These are phyloP conservation scores for Elongisporangium prolatum DNA, from an alignment of 352 stramenopile species.

Conservation along the genomic window DNA sequence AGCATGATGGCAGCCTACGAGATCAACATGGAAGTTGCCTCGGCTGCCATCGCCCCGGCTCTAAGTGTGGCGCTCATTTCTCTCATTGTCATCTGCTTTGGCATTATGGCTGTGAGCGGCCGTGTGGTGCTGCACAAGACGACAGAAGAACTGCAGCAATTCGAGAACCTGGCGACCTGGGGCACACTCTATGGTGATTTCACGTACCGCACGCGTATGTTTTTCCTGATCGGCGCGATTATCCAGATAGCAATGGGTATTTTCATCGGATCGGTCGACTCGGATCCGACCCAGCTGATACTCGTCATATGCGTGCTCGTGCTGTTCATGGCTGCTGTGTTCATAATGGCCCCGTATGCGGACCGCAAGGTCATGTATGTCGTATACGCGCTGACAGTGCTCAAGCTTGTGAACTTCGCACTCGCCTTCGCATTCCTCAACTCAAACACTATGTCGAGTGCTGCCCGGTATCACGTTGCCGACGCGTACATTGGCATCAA, in stretches of 20 bases:
- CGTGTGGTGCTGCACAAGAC: slow-evolving; percentile 52
- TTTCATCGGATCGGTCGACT: slow-evolving; percentile 48
- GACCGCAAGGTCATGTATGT: slow-evolving; percentile 35
- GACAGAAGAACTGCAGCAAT: slow-evolving; percentile 51
- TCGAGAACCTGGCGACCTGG: slow-evolving; percentile 53
- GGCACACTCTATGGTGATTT: slow-evolving; percentile 61
- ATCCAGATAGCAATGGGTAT: slow-evolving; percentile 55
- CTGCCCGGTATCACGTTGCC: slow-evolving; percentile 26
- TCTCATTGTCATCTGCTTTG: slow-evolving; percentile 39
- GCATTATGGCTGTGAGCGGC: slow-evolving; percentile 39
- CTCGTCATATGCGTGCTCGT: slow-evolving; percentile 45
- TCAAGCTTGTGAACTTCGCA: slow-evolving; percentile 61
- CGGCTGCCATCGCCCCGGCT: slow-evolving; percentile 15
- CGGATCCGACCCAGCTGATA: slow-evolving; percentile 50
- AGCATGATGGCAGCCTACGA: slow-evolving; percentile 62
- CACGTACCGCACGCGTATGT: slow-evolving; percentile 54
- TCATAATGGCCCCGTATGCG: slow-evolving; percentile 35
- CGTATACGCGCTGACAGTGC: slow-evolving; percentile 36
- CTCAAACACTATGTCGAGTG: slow-evolving; percentile 35
- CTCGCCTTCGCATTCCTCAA: slow-evolving; percentile 57
- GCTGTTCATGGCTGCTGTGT: slow-evolving; percentile 43
- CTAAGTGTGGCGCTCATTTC: slow-evolving; percentile 37
- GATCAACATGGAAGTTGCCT: slow-evolving; percentile 60
- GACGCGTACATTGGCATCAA: slow-evolving; percentile 65
- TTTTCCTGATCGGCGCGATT: slow-evolving; percentile 50